Conservation (phyloP, 1,139 yeast genomes). For the Lodderomyces parapsilosis region DNA sequence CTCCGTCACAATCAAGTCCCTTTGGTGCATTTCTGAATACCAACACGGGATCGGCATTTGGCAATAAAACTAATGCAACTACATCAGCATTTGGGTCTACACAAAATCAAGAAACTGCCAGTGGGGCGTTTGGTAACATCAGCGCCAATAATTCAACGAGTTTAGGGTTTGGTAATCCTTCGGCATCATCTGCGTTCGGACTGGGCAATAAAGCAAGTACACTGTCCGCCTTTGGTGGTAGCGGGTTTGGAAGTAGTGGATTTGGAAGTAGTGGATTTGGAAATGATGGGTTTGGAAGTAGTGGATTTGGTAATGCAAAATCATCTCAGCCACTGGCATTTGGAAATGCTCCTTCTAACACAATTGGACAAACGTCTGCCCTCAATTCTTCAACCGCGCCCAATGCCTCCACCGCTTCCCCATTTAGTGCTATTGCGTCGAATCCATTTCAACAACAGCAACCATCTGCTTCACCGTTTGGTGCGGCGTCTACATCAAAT, state of each 20-base stretch:
- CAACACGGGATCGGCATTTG: slow-evolving; percentile 12
- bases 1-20: not conserved
- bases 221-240: slow-evolving; percentile 5
- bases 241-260: slow-evolving; percentile 8
- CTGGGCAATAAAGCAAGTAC: not conserved
- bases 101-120: not conserved
- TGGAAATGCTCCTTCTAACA: slow-evolving; percentile 11
- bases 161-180: slow-evolving; percentile 13
- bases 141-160: not conserved
- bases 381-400: slow-evolving; percentile 9
- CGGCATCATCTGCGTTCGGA: slow-evolving; percentile 9
- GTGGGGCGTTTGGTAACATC: not conserved
- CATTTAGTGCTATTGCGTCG: slow-evolving; percentile 10
- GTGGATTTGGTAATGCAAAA: slow-evolving; percentile 12
- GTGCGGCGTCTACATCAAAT: slow-evolving; percentile 2
- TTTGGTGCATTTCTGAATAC: slow-evolving; percentile 1
- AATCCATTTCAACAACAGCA: slow-evolving; percentile 6
- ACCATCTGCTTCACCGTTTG: slow-evolving; percentile 10
- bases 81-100: slow-evolving; percentile 14
- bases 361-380: slow-evolving; percentile 13
- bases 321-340: slow-evolving; percentile 8
- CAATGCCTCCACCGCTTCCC: slow-evolving; percentile 4
- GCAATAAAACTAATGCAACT: slow-evolving; percentile 5
- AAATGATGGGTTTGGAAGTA: slow-evolving; percentile 11
- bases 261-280: slow-evolving; percentile 10